Percentiles rank a stretch among this genome's conserved stretches.
phyloP scores from a whole-genome alignment of 139 green algal genomes.

The Deuterostichococcus epilithicus region DNA sequence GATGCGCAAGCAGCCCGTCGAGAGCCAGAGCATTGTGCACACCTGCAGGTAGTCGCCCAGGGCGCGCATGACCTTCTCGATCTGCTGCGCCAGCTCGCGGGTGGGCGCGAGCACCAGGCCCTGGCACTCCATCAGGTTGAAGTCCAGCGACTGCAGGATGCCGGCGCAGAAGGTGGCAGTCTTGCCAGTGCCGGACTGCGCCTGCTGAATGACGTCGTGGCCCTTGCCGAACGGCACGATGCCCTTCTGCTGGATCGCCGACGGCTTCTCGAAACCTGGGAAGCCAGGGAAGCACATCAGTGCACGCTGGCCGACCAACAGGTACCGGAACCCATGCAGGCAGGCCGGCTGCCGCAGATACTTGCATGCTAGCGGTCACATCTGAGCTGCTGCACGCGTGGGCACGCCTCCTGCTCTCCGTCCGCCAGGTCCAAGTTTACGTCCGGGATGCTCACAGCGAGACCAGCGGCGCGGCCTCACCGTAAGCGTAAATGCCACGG shows the following conservation, averaged over 20 bases:
- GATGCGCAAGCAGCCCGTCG: too few relatives aligned
- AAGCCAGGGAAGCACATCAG: not conserved
- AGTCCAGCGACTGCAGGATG: constrained; percentile 98
- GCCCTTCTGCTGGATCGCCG: constrained; percentile 98
- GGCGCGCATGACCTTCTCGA: constrained; percentile 99
- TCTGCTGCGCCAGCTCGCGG: constrained; percentile 99
- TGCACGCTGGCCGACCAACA: not conserved
- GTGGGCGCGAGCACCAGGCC: constrained; percentile 97
- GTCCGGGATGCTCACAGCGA: not conserved
- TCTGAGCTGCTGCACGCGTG: not conserved
- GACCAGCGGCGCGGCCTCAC: constrained; percentile 42
- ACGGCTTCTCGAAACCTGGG: constrained; percentile 98
- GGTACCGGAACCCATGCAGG: not conserved
- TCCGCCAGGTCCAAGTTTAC: not conserved
- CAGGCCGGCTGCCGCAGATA: not conserved
- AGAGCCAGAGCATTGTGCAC: too few relatives aligned
- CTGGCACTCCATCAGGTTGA: constrained; percentile 90
- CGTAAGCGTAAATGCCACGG: constrained; percentile 98
- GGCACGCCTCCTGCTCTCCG: not conserved
- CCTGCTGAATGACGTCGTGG: constrained; percentile 99
- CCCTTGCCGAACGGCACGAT: constrained; percentile 98
- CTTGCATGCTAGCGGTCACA: not conserved
- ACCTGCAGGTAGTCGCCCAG: constrained; percentile 96
- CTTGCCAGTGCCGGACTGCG: constrained; percentile 99
- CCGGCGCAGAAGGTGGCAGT: constrained; percentile 99